Evolutionary conservation across 225 moss, liverwort and hornwort genomes (phyloP), one percentile per base, ranked within the genome.

Genomic region (Marchantia paleacea): DNA sequence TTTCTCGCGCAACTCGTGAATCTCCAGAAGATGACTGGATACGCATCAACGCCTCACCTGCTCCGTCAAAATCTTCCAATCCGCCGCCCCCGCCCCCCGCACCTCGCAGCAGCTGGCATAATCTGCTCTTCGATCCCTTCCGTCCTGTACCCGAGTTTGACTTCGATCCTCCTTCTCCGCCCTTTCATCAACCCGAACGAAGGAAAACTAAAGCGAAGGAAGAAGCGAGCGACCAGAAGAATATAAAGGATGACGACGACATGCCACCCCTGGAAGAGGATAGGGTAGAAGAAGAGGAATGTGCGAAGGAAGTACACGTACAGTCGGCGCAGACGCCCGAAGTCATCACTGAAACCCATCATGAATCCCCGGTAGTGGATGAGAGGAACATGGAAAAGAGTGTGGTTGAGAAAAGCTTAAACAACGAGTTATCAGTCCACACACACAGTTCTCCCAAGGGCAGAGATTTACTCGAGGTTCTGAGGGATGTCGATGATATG

Each of bases 401-500:
- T 29, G 10, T 25, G 14, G 77, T 89, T 82, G 85, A 87, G 83
- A 86, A 89, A 87, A 77, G 84, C 86, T 57, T 52, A 75, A 86
- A 88, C 77, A 84, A 80, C n/a, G 85, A 94, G 30, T 75, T 89
- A 55, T 86, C 82, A 4, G 68, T 91, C 49, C 20, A 87, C n/a
- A 64, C 79, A 58, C 20, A 87, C n/a, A 64, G 77, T 52, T 48
- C 72, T 6, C 86, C 89, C 0, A 88, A 69, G 51, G 83, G 84
- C 30, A 90, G 90, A 22, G 90, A 92, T 76, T 77, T 94, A 69
- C 89, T 94, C 12, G 94, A 91, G 28, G 92, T 94, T 51, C 80
- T 94, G 49, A 92, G 88, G 80, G 90, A 89, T 72, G 90, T 94
- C 26, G 94, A 94, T 76, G 91, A 92, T 26, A 77, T 82, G 51